A percentile compares a stretch with the other conserved stretches of the same genome.
Evolutionary conservation across 306 rosid genomes (phyloP).

Genomic region (Hippophae rhamnoides): DNA sequence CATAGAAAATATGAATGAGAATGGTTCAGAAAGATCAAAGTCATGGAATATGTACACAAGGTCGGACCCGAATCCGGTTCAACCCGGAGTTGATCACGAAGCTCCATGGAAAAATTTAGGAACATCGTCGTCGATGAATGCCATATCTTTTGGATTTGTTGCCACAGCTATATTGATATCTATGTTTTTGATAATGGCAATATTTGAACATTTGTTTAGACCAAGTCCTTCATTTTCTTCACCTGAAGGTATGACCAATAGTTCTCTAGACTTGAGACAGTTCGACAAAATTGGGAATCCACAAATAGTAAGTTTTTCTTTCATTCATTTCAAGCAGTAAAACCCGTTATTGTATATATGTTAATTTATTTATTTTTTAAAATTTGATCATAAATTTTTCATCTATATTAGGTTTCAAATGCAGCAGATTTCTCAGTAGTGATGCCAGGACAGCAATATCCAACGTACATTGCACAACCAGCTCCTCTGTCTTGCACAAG

Average conservation of each 20-base stretch:
- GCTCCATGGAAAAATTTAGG: constrained; percentile 71
- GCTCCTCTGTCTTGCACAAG: constrained; percentile 79
- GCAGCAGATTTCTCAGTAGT: constrained; percentile 63
- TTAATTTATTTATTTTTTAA: not conserved
- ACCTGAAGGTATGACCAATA: constrained; percentile 27
- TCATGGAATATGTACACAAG: constrained; percentile 56
- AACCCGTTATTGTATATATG: no score
- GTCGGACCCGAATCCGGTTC: constrained; percentile 49
- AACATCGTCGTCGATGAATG: constrained; percentile 82
- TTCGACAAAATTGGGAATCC: constrained; percentile 38
- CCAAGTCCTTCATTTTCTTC: constrained; percentile 59
- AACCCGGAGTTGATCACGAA: constrained; percentile 42
- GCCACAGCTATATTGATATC: constrained; percentile 91
- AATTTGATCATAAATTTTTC: not conserved
- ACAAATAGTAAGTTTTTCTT: constrained; percentile 41
- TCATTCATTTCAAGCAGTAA: not conserved
- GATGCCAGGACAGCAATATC: constrained; percentile 90
- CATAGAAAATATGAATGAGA: constrained; percentile 37
- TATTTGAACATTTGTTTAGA: constrained; percentile 76
- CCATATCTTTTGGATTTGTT: constrained; percentile 83
- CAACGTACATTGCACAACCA: constrained; percentile 75
- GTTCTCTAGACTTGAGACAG: constrained; percentile 33
- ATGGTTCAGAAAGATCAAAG: constrained; percentile 45
- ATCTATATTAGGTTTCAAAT: constrained; percentile 35
- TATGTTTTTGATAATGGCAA: constrained; percentile 92